Base-by-base conservation (phyloP, 805 yeast species). In the Hanseniaspora occidentalis region DNA sequence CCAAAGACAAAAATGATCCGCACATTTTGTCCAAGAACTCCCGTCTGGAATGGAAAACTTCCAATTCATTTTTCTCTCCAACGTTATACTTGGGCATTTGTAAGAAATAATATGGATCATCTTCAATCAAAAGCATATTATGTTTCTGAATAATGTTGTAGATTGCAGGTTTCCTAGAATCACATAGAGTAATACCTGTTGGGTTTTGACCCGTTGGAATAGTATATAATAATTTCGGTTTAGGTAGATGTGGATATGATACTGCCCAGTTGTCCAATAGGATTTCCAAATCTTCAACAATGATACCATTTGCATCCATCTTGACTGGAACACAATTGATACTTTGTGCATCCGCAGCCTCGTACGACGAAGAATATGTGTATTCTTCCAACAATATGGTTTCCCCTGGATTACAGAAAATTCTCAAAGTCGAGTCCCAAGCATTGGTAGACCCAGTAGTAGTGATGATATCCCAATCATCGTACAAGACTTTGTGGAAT, bases 181-280 rank as follows among this genome's bases (percentile, higher is more conserved):
- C 60, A 35, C 77, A 65, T 50, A 86, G 65, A 31, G 82, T 79
- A 5, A 89, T 77, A 19, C 96, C 96, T 17, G 95, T 84, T 43
- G 96, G 96, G 70, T 86, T 86, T 65, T 86, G 96, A 45, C 96
- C 96, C 10, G 95, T 86, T 46, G 85, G 78, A 51, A 86, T 83
- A 33, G 85, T 75, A 71, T 86, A 86, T 49, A 86, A 67, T 44
- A 85, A 65, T 59, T 78, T 83, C 47, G 96, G 96, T 60, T 73
- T 72, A 43, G 73, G 71, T 22, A 43, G 37, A 6, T 61, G 62
- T 29, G 61, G 67, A 21, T 61, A 51, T 7, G 33, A 16, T 24
- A 67, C 77, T 5, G 64, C 64, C 95, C 95, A 86, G 51, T 68
- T 61, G 40, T 64, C 67, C 49, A 86, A 64, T 43, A 74, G 56